These are phyloP conservation scores for Ascochyta koolunga DNA, from an alignment of 2,329 filamentous ascomycete genomes.

Conservation along the genomic window DNA sequence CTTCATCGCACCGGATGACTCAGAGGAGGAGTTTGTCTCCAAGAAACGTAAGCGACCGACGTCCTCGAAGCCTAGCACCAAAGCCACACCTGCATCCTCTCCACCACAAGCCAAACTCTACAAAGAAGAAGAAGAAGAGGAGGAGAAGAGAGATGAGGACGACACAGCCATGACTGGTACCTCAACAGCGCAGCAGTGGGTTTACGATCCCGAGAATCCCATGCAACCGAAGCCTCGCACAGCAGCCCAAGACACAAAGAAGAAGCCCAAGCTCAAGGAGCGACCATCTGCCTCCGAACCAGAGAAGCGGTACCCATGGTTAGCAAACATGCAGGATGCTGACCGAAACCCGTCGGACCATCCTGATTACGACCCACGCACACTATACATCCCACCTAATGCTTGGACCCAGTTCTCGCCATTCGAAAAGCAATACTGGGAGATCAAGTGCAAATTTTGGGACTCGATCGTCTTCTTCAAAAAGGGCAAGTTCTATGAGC, in stretches of 20 bases:
- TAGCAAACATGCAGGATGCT: slow-evolving; percentile 83
- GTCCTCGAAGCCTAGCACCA: slow-evolving; percentile 68
- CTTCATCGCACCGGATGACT: slow-evolving; percentile 87
- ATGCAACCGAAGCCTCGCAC: slow-evolving; percentile 58
- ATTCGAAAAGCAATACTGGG: slow-evolving; percentile 99
- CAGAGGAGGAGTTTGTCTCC: slow-evolving; percentile 64
- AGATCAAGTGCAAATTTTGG: slow-evolving; percentile 98
- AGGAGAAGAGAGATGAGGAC: slow-evolving; percentile 59
- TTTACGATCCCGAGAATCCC: slow-evolving; percentile 67
- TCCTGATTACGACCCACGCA: slow-evolving; percentile 88
- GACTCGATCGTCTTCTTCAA: slow-evolving; percentile 99
- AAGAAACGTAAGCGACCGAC: slow-evolving; percentile 72
- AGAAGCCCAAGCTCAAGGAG: slow-evolving; percentile 48
- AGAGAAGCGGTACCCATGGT: slow-evolving; percentile 86
- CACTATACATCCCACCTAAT: slow-evolving; percentile 83
- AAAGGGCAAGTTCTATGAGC: slow-evolving; percentile 98
- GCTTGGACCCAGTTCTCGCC: slow-evolving; percentile 86
- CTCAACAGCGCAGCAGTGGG: slow-evolving; percentile 85
- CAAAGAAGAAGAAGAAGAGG: slow-evolving; percentile 55
- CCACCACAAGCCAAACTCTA: slow-evolving; percentile 45
- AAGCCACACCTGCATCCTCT: slow-evolving; percentile 54
- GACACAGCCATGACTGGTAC: slow-evolving; percentile 61
- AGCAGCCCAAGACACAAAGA: slow-evolving; percentile 36
- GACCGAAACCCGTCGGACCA: slow-evolving; percentile 79
- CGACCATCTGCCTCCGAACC: slow-evolving; percentile 84